phyloP scores from a whole-genome alignment of 1,284 basidiomycete species.

The Boletellus deceptivus region DNA sequence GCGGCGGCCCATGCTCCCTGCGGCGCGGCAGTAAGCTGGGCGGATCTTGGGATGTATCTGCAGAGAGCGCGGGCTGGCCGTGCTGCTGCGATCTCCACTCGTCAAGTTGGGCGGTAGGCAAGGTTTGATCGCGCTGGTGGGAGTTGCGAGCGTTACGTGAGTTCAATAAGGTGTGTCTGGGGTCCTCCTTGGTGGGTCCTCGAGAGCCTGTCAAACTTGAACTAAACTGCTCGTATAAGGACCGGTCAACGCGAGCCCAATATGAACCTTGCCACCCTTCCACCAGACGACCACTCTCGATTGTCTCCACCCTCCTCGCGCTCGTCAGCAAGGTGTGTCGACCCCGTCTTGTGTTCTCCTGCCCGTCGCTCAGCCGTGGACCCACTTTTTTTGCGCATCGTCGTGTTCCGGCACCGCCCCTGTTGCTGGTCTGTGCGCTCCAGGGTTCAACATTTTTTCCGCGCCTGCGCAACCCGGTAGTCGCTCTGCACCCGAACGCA shows the following conservation, averaged over 20 bases:
- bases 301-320: conserved; percentile 6
- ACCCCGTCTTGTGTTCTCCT: not conserved
- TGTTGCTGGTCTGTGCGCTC: conserved; percentile 34
- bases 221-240: conserved; percentile 35
- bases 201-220: conserved; percentile 27
- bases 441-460: conserved; percentile 11
- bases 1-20: conserved; percentile 2
- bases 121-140: conserved; percentile 4
- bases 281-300: conserved; percentile 25
- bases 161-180: conserved; percentile 27
- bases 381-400: conserved; percentile 2
- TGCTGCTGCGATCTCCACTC: not conserved
- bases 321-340: conserved; percentile 14
- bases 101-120: conserved; percentile 5
- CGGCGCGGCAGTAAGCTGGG: conserved; percentile 1
- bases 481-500: conserved; percentile 8
- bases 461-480: conserved; percentile 8
- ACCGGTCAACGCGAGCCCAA: conserved; percentile 32
- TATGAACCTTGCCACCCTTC: conserved; percentile 35
- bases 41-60: not conserved
- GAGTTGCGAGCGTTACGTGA: conserved; percentile 20
- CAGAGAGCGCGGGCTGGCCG: not conserved
- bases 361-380: not conserved
- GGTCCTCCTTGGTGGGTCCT: conserved; percentile 28
- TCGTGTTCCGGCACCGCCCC: conserved; percentile 25